Percentiles rank a stretch among this genome's conserved stretches.
Evolutionary conservation across 306 rosid species (phyloP).

Genomic region (Luffa acutangula): DNA sequence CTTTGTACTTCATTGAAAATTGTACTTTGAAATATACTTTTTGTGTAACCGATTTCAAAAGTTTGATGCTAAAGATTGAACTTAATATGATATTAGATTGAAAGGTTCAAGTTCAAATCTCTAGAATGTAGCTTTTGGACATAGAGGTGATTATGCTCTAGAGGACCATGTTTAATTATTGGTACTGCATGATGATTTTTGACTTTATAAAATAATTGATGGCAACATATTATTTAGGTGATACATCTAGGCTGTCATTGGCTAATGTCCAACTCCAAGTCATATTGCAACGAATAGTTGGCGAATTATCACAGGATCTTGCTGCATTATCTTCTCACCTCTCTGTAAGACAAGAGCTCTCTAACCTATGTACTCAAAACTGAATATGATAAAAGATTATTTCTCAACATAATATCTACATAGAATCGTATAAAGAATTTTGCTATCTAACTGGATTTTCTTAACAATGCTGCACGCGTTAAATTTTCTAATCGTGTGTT

Average conservation of each 20-base stretch:
- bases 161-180: neutral
- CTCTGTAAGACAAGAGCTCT: conserved; percentile 40
- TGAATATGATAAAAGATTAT: neutral
- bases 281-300: conserved; percentile 40
- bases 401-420: neutral
- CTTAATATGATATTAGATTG: neutral
- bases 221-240: conserved; percentile 35
- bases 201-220: conserved; percentile 17
- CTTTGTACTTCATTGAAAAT: neutral
- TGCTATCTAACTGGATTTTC: neutral
- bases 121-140: neutral
- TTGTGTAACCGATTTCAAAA: neutral
- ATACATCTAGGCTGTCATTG: conserved; percentile 31
- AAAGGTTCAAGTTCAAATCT: neutral
- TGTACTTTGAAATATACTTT: neutral
- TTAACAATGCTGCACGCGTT: neutral
- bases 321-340: conserved; percentile 43
- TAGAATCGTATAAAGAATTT: neutral
- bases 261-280: conserved; percentile 36
- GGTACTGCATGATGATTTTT: neutral
- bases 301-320: conserved; percentile 45
- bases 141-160: neutral
- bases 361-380: neutral
- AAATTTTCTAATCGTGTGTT: conserved; percentile 16
- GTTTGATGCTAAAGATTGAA: neutral